A percentile compares a stretch with the other conserved stretches of the same genome.
Evolutionary conservation across 345 rosid genomes (phyloP).

Genomic region (Dovyalis caffra): DNA sequence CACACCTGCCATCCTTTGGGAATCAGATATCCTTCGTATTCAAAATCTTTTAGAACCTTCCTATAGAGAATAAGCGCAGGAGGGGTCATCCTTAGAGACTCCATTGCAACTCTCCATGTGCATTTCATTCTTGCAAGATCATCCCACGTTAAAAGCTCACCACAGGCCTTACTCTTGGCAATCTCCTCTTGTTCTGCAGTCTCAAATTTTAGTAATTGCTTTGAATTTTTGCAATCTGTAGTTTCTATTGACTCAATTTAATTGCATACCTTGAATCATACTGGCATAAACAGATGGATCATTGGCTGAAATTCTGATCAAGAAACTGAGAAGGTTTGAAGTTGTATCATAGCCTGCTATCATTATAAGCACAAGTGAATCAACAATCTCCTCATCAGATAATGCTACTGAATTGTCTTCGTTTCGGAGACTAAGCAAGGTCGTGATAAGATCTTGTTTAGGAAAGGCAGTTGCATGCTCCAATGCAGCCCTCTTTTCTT

Average conservation of each 20-base stretch:
- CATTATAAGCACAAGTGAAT: constrained; percentile 1
- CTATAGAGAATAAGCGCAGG: constrained; percentile 22
- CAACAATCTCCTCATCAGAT: constrained; percentile 26
- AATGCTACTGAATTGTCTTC: background rate
- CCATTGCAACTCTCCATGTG: constrained; percentile 40
- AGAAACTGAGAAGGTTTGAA: constrained; percentile 20
- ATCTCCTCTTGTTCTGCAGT: constrained; percentile 22
- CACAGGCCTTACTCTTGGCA: constrained; percentile 10
- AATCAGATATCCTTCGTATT: constrained; percentile 30
- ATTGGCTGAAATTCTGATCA: constrained; percentile 16
- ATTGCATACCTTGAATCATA: constrained; percentile 17
- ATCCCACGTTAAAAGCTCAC: constrained; percentile 36
- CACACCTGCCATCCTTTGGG: constrained; percentile 44
- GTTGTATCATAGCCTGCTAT: constrained; percentile 30
- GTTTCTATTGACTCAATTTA: background rate
- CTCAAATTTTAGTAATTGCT: background rate
- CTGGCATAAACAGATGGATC: constrained; percentile 11
- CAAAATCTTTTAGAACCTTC: constrained; percentile 20
- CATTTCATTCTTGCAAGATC: constrained; percentile 38
- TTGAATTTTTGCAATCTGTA: background rate
- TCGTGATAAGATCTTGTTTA: constrained; percentile 24
- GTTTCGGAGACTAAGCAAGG: constrained; percentile 10
- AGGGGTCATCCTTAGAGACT: constrained; percentile 36
- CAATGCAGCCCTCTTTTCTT: constrained; percentile 11
- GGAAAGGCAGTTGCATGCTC: constrained; percentile 8